phyloP scores from a whole-genome alignment of 768 basidiomycete genomes.

The Dioszegia aurantiaca region DNA sequence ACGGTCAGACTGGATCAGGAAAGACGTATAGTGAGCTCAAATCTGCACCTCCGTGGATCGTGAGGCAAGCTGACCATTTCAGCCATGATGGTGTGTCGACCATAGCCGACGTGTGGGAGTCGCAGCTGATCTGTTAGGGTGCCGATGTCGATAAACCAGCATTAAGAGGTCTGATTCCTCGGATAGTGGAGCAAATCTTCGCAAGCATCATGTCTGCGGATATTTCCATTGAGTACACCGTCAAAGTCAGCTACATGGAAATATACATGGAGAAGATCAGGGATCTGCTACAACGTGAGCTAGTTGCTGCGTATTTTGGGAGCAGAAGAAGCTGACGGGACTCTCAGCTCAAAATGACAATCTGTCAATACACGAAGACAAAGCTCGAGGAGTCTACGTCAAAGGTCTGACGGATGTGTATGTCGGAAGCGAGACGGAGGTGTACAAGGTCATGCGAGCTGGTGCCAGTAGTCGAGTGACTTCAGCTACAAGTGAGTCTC shows the following conservation, averaged over 20 bases:
- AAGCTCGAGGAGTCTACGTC: conserved; percentile 93
- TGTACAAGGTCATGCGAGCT: conserved; percentile 98
- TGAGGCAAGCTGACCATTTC: conserved; percentile 55
- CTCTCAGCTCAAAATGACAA: conserved; percentile 88
- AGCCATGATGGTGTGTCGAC: conserved; percentile 99
- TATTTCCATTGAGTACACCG: conserved; percentile 91
- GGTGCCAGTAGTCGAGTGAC: conserved; percentile 87
- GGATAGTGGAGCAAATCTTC: conserved; percentile 98
- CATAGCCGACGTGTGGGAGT: no score
- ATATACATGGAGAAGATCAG: conserved; percentile 96
- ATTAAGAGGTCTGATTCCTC: conserved; percentile 91
- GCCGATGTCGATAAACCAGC: conserved; percentile 94
- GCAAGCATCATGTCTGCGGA: conserved; percentile 95
- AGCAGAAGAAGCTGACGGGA: conserved; percentile 8
- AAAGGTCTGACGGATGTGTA: conserved; percentile 97
- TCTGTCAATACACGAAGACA: conserved; percentile 97
- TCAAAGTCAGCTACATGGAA: conserved; percentile 99
- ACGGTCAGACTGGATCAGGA: conserved; percentile 52
- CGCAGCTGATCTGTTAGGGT: conserved; percentile 61
- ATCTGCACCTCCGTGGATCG: background rate
- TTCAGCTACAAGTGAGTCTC: conserved; percentile 79
- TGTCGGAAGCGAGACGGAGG: conserved; percentile 89
- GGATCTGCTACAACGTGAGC: conserved; percentile 90
- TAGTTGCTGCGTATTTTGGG: background rate
- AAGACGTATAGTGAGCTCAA: conserved; percentile 52